Conservation (phyloP, 768 basidiomycete genomes). For the Macrolepiota albuminosa region DNA sequence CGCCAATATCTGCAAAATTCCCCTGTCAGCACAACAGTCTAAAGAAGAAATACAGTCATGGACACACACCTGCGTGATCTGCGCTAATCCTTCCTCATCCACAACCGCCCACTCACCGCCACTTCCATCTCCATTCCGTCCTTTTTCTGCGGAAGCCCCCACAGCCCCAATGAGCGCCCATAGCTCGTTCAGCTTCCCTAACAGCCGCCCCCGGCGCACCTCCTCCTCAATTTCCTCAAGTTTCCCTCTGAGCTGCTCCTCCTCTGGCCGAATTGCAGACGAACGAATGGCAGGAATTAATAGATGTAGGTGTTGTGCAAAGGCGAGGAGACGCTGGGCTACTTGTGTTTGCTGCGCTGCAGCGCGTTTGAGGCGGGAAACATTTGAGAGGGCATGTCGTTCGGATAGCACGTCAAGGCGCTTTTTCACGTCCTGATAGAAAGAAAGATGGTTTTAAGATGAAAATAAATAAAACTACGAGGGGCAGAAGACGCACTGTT, state of each 20-base stretch:
- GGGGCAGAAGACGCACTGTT: constrained; percentile 32
- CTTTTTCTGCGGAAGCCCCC: constrained; percentile 53
- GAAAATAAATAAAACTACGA: background rate
- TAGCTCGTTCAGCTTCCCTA: constrained; percentile 74
- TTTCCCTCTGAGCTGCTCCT: constrained; percentile 66
- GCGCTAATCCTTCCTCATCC: constrained; percentile 77
- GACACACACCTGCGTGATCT: constrained; percentile 61
- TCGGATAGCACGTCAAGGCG: constrained; percentile 58
- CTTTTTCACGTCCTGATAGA: constrained; percentile 53
- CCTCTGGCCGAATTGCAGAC: constrained; percentile 72
- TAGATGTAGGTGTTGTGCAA: constrained; percentile 75
- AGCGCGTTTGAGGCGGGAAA: constrained; percentile 62
- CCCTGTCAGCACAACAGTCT: background rate
- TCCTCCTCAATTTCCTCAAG: constrained; percentile 77
- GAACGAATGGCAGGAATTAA: constrained; percentile 74
- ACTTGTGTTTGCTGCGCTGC: constrained; percentile 63
- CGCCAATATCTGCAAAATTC: constrained; percentile 49
- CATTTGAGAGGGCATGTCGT: constrained; percentile 61
- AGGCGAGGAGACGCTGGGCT: constrained; percentile 59
- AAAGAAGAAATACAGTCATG: constrained; percentile 2
- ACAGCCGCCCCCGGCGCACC: constrained; percentile 56
- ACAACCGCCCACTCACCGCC: constrained; percentile 75
- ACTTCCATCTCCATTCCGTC: constrained; percentile 35
- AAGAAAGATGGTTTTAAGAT: background rate
- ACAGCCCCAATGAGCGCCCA: constrained; percentile 83